phyloP scores from a whole-genome alignment of 2,329 filamentous ascomycete species.

The Alternaria gaisen region DNA sequence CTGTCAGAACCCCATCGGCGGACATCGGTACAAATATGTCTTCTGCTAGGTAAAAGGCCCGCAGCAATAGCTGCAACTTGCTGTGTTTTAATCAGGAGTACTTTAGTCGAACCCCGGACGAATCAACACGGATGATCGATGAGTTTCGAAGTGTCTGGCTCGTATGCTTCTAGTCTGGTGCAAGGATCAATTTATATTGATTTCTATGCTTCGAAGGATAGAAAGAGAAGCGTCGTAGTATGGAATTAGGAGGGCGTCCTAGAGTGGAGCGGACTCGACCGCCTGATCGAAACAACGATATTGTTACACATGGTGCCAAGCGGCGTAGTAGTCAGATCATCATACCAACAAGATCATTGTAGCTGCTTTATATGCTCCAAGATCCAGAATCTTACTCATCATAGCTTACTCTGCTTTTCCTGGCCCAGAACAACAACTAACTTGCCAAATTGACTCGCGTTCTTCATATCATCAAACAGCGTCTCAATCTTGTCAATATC shows the following conservation, averaged over 20 bases:
- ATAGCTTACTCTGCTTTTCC: constrained; percentile 42
- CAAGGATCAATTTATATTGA: neutral
- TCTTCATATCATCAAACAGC: constrained; percentile 88
- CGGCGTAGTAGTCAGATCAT: too few species aligned
- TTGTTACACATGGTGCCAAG: too few species aligned
- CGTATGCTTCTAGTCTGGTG: neutral
- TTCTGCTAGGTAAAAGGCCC: too few species aligned
- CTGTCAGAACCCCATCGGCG: too few species aligned
- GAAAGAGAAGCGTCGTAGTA: too few species aligned
- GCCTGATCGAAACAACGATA: too few species aligned
- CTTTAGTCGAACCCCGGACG: neutral
- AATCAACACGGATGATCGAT: neutral
- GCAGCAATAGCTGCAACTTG: neutral
- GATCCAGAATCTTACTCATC: too few species aligned
- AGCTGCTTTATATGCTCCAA: neutral
- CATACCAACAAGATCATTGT: neutral
- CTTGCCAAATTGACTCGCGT: constrained; percentile 89
- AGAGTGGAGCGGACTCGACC: too few species aligned
- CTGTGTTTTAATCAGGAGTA: neutral
- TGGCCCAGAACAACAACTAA: constrained; percentile 70
- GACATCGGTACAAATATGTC: too few species aligned
- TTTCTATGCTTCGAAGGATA: neutral
- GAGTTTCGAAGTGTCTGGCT: neutral
- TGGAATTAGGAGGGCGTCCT: too few species aligned
- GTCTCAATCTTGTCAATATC: constrained; percentile 79